These are phyloP conservation scores for Dryas drummondii DNA, from an alignment of 306 rosid genomes.

Conservation along the genomic window DNA sequence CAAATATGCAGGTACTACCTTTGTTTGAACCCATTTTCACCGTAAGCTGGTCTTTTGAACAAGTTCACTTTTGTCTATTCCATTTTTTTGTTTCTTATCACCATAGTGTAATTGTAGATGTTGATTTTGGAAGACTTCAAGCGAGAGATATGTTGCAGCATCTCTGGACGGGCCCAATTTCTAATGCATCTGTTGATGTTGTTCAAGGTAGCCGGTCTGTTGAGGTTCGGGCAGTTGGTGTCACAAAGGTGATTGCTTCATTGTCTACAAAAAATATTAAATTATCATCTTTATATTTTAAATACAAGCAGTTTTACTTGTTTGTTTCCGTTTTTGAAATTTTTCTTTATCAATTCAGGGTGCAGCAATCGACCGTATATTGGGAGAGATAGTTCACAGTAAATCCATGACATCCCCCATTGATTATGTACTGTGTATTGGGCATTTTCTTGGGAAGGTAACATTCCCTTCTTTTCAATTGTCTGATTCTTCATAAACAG, in stretches of 20 bases:
- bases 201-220: conserved; percentile 96
- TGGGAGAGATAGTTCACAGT: conserved; percentile 95
- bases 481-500: not conserved
- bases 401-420: conserved; percentile 89
- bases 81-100: conserved; percentile 18
- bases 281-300: conserved; percentile 21
- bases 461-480: conserved; percentile 4
- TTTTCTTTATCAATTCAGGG: conserved; percentile 50
- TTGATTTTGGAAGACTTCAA: conserved; percentile 90
- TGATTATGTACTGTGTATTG: conserved; percentile 83
- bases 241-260: conserved; percentile 66
- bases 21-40: conserved; percentile 1
- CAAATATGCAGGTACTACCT: conserved; percentile 75
- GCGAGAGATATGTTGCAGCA: conserved; percentile 98
- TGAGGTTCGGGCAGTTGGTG: conserved; percentile 94
- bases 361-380: conserved; percentile 93
- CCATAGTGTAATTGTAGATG: conserved; percentile 47
- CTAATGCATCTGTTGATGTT: conserved; percentile 91
- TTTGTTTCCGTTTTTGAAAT: not conserved
- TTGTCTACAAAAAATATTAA: conserved; percentile 10
- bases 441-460: conserved; percentile 98
- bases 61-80: not conserved
- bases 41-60: not conserved
- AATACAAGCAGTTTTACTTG: not conserved
- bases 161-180: conserved; percentile 97